Base-by-base conservation (phyloP, 306 rosid species). In the Comarum palustre region DNA sequence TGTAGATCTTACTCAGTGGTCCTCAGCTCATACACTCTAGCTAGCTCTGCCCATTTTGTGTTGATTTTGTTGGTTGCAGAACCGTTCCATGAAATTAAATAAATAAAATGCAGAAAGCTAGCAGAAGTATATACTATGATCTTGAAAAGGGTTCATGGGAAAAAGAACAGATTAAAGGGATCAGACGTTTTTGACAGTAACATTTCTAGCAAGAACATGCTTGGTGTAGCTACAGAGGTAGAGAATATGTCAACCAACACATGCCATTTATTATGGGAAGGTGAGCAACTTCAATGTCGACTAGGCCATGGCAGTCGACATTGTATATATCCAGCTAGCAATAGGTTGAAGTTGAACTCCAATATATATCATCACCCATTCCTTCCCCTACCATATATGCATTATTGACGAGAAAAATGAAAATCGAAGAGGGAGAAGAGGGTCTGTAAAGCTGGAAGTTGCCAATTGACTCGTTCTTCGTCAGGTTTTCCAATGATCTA, bases 241-340 rank as follows among this genome's bases (percentile, higher is more conserved):
- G 66, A 61, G 32, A 61, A 31, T 60, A 3, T 6, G 32, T 8
- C 66, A 6, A 7, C n/a, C 22, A 10, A 13, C 66, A 31, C 24
- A 32, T 16, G 66, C 66, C 66, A 61, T 61, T 61, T 61, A 61
- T 32, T 61, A 13, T 36, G 43, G 38, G 43, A 32, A 31, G 66
- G 43, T 61, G 34, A 32, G 66, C 65, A 71, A 57, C 31, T 55
- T 71, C 27, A 71, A 36, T 52, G 65, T 54, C 66, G n/a, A n/a
- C n/a, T 31, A 19, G 5, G 43, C 66, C 38, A 61, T 32, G 17
- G 13, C 31, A 27, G 62, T 55, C 24, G 4, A 15, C 61, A 4
- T n/a, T n/a, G 5, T 58, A n/a, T 8, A 50, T 50, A 19, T 25
- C 24, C 50, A 45, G 1, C 25, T 51, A 51, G 57, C 57, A n/a